phyloP scores from a whole-genome alignment of 139 green algal species.

The Gonium pectorale region DNA sequence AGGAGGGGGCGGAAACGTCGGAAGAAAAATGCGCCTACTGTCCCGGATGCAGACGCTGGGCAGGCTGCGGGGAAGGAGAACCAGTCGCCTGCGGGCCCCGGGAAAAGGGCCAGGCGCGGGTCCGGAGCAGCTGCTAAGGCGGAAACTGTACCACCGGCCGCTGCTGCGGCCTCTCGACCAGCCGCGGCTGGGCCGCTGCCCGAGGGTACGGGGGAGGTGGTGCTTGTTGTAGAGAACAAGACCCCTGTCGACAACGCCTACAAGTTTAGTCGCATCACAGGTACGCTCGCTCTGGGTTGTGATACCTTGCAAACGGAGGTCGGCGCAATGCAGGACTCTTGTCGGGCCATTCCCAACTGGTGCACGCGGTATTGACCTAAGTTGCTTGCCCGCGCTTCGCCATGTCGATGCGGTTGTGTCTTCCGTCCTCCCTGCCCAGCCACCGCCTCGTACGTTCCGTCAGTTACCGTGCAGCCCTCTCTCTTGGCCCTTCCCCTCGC shows the following conservation, averaged over 20 bases:
- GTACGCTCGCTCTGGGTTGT: too few relatives aligned
- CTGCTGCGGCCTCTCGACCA: neutral
- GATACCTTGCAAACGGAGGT: too few relatives aligned
- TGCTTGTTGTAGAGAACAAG: slow-evolving; percentile 69
- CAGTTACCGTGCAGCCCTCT: neutral
- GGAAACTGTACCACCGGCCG: neutral
- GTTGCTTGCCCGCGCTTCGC: too few relatives aligned
- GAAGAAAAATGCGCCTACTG: slow-evolving; percentile 13
- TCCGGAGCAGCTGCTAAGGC: neutral
- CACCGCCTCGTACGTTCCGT: too few relatives aligned
- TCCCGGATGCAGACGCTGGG: neutral
- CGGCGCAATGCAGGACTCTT: too few relatives aligned
- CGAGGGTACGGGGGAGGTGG: slow-evolving; percentile 54
- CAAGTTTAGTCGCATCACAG: slow-evolving; percentile 63
- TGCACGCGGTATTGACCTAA: too few relatives aligned
- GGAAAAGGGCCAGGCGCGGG: neutral
- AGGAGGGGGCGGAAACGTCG: slow-evolving; percentile 18
- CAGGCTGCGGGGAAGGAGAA: slow-evolving; percentile 3
- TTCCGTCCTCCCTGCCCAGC: too few relatives aligned
- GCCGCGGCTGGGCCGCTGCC: neutral
- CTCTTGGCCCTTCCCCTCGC: neutral
- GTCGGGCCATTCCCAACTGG: too few relatives aligned
- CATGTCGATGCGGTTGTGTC: too few relatives aligned
- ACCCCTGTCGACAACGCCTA: slow-evolving; percentile 65
- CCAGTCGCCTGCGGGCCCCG: neutral